Evolutionary conservation across 2,329 filamentous ascomycete species (phyloP), one percentile per base, ranked within the genome.

Genomic region (Periconia macrospinosa): DNA sequence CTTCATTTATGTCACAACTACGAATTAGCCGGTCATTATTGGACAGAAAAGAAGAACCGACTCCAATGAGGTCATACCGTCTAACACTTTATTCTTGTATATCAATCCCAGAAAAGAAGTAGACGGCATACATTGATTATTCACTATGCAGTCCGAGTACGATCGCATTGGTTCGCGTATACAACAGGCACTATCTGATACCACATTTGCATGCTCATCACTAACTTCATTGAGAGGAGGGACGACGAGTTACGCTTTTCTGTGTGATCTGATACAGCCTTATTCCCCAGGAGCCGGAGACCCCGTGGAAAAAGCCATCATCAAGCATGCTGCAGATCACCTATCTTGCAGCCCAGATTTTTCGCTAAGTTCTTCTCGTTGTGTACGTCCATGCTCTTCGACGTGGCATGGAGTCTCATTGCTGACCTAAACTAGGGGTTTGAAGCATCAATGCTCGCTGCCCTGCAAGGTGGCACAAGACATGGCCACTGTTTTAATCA

Each of bases 191-290:
- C 44, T 54, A 8, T 48, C 51, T 19, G 9, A 40, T 9, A 56
- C 54, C 13, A 20, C 30, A 11, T 53, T 47, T 47, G 50, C 47
- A 9, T 56, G 54, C 44, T 45, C 50, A 8, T 48, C 30, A 7
- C 40, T 56, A 2, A 45, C 18, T 7, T 17, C 41, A 13, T 27
- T 54, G n/a, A 44, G 18, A 9, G 51, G 47, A n/a, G 51, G 54
- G 20, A 56, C 50, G 8, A 51, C 54, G 11, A 53, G 47, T 30
- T 56, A 53, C 48, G 50, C 53, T 18, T 56, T 56, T 30, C 44
- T 35, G 1, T 50, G 50, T 8, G 15, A 14, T 5, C 30, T 54
- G 2, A n/a, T 18, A 17, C 11, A 47, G 30, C 54, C 54, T 15
- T 23, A 30, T 9, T 23, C 13, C 8, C 13, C 15, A 19, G 23